Percentiles rank a stretch among this genome's conserved stretches.
Evolutionary conservation across 2,329 filamentous ascomycete genomes (phyloP).

Genomic region (Aspergillus felis): DNA sequence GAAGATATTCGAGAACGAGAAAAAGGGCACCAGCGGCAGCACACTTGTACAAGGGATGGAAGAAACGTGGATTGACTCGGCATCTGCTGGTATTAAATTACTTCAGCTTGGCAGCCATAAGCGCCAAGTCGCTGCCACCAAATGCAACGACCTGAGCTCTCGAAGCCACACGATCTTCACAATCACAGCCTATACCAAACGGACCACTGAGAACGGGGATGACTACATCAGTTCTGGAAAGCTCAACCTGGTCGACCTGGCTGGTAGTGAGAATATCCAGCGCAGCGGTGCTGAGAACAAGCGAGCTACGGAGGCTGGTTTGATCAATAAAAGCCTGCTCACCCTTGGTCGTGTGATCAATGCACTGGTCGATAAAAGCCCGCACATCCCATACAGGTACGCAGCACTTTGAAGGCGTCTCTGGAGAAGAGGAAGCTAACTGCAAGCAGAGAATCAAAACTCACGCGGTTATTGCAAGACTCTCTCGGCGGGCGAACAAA

Average conservation of each 20-base stretch:
- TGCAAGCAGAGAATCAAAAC: constrained; percentile 78
- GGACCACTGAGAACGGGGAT: constrained; percentile 74
- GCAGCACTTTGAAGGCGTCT: not conserved
- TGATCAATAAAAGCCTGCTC: constrained; percentile 97
- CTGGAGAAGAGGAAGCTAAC: constrained; percentile 4
- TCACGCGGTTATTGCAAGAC: constrained; percentile 91
- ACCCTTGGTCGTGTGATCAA: constrained; percentile 97
- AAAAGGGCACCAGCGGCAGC: constrained; percentile 70
- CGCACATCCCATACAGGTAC: constrained; percentile 74
- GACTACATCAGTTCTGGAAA: constrained; percentile 90
- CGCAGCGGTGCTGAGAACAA: constrained; percentile 97
- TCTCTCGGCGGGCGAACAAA: constrained; percentile 94
- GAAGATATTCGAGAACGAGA: constrained; percentile 88
- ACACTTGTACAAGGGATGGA: constrained; percentile 98
- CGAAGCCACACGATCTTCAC: constrained; percentile 97
- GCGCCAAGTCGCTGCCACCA: constrained; percentile 97
- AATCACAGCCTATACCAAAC: constrained; percentile 86
- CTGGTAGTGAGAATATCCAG: constrained; percentile 96
- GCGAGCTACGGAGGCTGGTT: constrained; percentile 85
- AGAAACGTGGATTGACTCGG: constrained; percentile 84
- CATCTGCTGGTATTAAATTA: constrained; percentile 79
- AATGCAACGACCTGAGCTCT: constrained; percentile 97
- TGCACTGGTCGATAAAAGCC: constrained; percentile 82
- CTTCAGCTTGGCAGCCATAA: constrained; percentile 87
- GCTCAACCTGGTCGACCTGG: constrained; percentile 92